Base-by-base conservation (phyloP, 768 basidiomycete species). In the Pleurotus pulmonarius region DNA sequence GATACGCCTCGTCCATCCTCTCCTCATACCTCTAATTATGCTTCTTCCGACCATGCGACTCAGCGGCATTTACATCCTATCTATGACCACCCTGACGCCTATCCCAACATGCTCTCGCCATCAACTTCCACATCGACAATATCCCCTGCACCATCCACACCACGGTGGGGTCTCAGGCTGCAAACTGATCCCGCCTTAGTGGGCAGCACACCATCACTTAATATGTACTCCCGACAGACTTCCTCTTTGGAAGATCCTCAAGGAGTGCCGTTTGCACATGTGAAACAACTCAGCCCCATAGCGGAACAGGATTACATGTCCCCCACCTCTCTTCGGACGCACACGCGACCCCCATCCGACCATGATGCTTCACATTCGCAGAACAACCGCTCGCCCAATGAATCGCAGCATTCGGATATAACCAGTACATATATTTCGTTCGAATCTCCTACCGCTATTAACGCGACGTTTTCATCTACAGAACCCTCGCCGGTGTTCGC, bases 241-340 rank as follows among this genome's bases (percentile, higher is more conserved):
- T 52, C 61, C 56, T 63, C 51, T 47, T 69, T 70, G 4, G 73
- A 75, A 52, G 68, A 73, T 1, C 75, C 70, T 61, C 69, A 64
- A 4, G 59, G 67, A 43, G 72, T 9, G 29, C 29, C 72, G 3
- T 73, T 74, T 47, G 66, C 66, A 56, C 75, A 75, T 49, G 73
- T 70, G 22, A 76, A 75, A 64, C 85, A 79, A 45, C 76, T 88
- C 38, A 86, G 86, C 1, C 86, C 87, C 0, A 87, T 88, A 40
- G 76, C 75, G 7, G 87, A 88, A 68, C 80, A 80, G 60, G 83
- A 86, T 54, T 86, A 86, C 62, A 64, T 83, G 55, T 83, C 84
- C 5, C 83, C 83, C 0, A 74, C 75, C 48, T 61, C 66, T 20
- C 56, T 62, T 18, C 69, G 71, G 34, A 69, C 73, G 51, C 68